Percentiles rank a stretch among this genome's conserved stretches.
phyloP scores from a whole-genome alignment of 192 early-diverging fungal genomes.

The Diversispora epigaea region DNA sequence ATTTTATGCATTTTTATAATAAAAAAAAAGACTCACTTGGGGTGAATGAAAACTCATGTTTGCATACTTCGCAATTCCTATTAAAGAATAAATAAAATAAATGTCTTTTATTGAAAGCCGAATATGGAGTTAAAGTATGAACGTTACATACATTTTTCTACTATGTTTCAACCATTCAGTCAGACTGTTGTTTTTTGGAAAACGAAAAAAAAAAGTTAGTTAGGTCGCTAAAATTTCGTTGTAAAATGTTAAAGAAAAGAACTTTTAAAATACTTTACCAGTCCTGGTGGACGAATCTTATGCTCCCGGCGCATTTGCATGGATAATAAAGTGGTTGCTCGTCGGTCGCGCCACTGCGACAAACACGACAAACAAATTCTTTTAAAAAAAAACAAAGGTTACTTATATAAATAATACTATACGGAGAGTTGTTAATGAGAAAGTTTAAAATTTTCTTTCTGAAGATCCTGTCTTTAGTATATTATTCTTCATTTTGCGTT shows the following conservation, averaged over 20 bases:
- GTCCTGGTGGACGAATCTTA: conserved; percentile 91
- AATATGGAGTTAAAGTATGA: background rate
- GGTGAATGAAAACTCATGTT: conserved; percentile 80
- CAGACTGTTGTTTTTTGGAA: conserved; percentile 45
- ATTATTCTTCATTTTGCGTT: background rate
- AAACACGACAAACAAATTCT: conserved; percentile 77
- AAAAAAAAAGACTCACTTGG: conserved; percentile 58
- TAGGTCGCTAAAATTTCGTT: background rate
- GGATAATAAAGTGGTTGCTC: conserved; percentile 89
- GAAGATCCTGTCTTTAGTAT: background rate
- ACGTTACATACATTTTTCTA: conserved; percentile 62
- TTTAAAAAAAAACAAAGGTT: background rate
- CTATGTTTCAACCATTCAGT: conserved; percentile 83
- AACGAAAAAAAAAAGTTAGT: conserved; percentile 6
- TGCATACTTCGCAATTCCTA: conserved; percentile 89
- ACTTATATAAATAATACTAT: background rate
- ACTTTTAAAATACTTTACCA: conserved; percentile 52
- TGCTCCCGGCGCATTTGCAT: conserved; percentile 95
- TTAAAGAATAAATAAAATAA: conserved; percentile 17
- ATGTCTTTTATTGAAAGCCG: background rate
- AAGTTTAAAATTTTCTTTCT: background rate
- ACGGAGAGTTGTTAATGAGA: background rate
- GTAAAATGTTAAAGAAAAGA: background rate
- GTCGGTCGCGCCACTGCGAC: conserved; percentile 69
- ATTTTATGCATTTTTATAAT: too few species aligned